Evolutionary conservation across 352 stramenopile species (phyloP).

Genomic region (Globisporangium ultimum): DNA sequence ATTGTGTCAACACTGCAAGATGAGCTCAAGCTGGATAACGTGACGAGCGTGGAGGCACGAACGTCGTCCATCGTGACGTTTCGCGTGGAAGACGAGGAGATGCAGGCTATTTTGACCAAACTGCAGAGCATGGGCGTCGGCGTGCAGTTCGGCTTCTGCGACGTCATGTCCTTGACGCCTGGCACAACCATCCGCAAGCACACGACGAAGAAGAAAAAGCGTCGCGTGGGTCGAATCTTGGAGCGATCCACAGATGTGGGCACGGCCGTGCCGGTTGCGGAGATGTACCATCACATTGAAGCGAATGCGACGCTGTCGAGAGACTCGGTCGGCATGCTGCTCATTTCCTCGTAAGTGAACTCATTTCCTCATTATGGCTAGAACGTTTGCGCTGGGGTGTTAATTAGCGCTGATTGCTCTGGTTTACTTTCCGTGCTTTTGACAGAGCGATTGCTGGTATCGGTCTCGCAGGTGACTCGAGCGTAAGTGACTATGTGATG

Average conservation of each 20-base stretch:
- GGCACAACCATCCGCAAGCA: constrained; percentile 74
- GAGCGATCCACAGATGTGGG: constrained; percentile 77
- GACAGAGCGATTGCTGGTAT: constrained; percentile 75
- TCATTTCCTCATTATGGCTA: neutral
- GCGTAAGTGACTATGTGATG: constrained; percentile 19
- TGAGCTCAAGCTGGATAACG: constrained; percentile 79
- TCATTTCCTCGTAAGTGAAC: constrained; percentile 77
- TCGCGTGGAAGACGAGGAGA: constrained; percentile 79
- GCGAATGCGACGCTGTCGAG: constrained; percentile 75
- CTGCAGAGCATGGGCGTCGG: constrained; percentile 79
- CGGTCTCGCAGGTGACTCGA: constrained; percentile 70
- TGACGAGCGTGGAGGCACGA: constrained; percentile 80
- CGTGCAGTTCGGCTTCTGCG: constrained; percentile 84
- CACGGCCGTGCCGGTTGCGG: constrained; percentile 77
- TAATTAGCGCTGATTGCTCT: neutral
- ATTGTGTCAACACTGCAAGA: constrained; percentile 79
- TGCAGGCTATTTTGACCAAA: constrained; percentile 81
- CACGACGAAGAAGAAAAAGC: constrained; percentile 48
- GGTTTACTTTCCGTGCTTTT: neutral
- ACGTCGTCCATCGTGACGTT: constrained; percentile 87
- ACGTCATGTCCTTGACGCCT: constrained; percentile 86
- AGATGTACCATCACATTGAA: constrained; percentile 87
- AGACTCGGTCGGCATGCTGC: constrained; percentile 81
- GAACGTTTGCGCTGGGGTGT: neutral
- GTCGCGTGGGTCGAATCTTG: constrained; percentile 61